Evolutionary conservation across 352 stramenopile genomes (phyloP).

Genomic region (Globisporangium okanoganense): DNA sequence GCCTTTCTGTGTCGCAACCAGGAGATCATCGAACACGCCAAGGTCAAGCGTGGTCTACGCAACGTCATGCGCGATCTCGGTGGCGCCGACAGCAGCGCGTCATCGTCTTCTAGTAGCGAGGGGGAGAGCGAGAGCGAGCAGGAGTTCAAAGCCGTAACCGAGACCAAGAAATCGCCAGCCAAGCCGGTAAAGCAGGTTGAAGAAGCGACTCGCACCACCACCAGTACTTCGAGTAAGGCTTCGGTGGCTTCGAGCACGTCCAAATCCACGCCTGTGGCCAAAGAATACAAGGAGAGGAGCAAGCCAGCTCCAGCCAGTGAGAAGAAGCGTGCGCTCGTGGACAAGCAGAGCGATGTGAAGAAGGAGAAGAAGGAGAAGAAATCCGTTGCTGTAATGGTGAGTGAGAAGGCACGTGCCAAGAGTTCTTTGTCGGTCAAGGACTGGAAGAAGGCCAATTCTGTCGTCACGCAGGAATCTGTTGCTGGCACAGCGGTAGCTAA

Average conservation of each 20-base stretch:
- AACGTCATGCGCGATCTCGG: slow-evolving; percentile 43
- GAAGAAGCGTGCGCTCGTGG: slow-evolving; percentile 3
- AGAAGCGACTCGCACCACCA: slow-evolving; percentile 1
- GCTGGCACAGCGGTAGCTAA: not conserved
- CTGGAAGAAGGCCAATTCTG: slow-evolving; percentile 1
- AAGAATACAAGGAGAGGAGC: slow-evolving; percentile 3
- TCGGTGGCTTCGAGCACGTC: not conserved
- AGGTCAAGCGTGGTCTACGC: slow-evolving; percentile 43
- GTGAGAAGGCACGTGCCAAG: not conserved
- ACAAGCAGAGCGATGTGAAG: not conserved
- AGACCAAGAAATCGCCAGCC: not conserved
- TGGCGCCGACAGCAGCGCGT: slow-evolving; percentile 22
- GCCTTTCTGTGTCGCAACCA: slow-evolving; percentile 64
- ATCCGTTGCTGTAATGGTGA: not conserved
- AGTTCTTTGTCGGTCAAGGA: slow-evolving; percentile 1
- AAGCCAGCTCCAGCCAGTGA: not conserved
- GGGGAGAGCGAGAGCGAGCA: slow-evolving; percentile 13
- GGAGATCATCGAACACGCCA: slow-evolving; percentile 36
- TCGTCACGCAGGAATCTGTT: not conserved
- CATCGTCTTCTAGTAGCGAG: slow-evolving; percentile 19
- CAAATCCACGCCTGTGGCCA: not conserved
- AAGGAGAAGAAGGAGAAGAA: slow-evolving; percentile 4
- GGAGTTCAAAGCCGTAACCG: slow-evolving; percentile 11
- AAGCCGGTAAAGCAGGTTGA: not conserved
- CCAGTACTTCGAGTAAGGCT: not conserved